Percentiles rank a stretch among this genome's conserved stretches.
Evolutionary conservation across 2,329 filamentous ascomycete genomes (phyloP).

Genomic region (Fusarium torulosum): DNA sequence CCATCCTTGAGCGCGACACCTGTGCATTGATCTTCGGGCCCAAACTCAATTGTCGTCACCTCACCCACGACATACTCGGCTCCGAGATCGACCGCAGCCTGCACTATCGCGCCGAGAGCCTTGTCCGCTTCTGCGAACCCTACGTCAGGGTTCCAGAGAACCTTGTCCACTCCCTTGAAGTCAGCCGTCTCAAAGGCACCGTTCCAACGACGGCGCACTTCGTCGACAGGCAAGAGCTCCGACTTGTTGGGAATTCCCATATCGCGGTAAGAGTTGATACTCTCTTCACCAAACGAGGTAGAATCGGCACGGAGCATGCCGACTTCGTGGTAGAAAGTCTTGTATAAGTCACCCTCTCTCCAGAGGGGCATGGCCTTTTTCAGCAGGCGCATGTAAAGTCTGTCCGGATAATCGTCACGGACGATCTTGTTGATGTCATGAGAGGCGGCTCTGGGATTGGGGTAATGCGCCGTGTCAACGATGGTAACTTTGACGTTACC

Average conservation of each 20-base stretch:
- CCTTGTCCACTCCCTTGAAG: constrained; percentile 66
- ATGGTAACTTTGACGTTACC: constrained; percentile 51
- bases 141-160: constrained; percentile 69
- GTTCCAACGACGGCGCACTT: constrained; percentile 67
- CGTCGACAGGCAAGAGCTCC: constrained; percentile 59
- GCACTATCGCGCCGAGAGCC: constrained; percentile 66
- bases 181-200: constrained; percentile 69
- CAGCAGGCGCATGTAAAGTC: constrained; percentile 57
- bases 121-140: constrained; percentile 71
- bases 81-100: constrained; percentile 63
- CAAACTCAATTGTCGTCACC: constrained; percentile 61
- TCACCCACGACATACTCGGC: constrained; percentile 68
- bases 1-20: constrained; percentile 66
- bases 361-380: constrained; percentile 57
- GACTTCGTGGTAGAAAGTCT: constrained; percentile 66
- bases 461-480: constrained; percentile 53
- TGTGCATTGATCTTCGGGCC: constrained; percentile 58
- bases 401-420: constrained; percentile 58
- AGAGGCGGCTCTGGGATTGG: constrained; percentile 58
- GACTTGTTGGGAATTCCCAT: constrained; percentile 57
- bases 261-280: constrained; percentile 56
- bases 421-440: constrained; percentile 63
- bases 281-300: constrained; percentile 58
- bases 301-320: constrained; percentile 63
- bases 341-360: constrained; percentile 63